These are phyloP conservation scores for Viridothelium virens DNA, from an alignment of 495 filamentous ascomycete species.

Conservation along the genomic window DNA sequence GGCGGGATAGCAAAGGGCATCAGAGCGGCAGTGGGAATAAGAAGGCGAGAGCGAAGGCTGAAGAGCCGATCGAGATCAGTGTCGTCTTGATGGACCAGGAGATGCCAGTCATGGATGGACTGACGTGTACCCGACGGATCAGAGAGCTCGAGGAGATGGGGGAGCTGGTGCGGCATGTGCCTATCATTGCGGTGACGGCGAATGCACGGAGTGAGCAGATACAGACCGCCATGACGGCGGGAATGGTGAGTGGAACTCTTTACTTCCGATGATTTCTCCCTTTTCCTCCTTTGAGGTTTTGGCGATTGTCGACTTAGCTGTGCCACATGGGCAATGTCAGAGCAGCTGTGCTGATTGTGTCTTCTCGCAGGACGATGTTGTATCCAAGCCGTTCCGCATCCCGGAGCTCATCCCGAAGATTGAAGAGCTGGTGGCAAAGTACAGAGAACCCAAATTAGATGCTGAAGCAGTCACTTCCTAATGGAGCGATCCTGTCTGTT, in stretches of 20 bases:
- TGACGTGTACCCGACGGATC: slow-evolving; percentile 59
- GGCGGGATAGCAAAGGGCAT: slow-evolving; percentile 17
- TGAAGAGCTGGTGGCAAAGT: slow-evolving; percentile 29
- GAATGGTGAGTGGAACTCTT: slow-evolving; percentile 49
- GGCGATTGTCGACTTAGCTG: not conserved
- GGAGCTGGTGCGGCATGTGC: slow-evolving; percentile 49
- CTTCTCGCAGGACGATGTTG: slow-evolving; percentile 57
- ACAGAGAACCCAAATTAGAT: not conserved
- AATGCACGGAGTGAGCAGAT: slow-evolving; percentile 66
- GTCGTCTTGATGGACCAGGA: slow-evolving; percentile 77
- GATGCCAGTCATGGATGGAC: slow-evolving; percentile 79
- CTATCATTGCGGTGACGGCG: slow-evolving; percentile 70
- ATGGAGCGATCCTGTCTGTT: not conserved
- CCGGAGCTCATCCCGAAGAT: slow-evolving; percentile 65
- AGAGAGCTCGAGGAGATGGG: slow-evolving; percentile 51
- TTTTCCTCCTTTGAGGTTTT: not conserved
- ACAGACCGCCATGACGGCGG: slow-evolving; percentile 53
- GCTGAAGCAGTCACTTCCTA: not conserved
- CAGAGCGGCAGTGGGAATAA: not conserved
- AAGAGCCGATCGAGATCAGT: slow-evolving; percentile 42
- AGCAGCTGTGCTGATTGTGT: not conserved
- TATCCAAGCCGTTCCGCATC: slow-evolving; percentile 74
- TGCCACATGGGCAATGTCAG: not conserved
- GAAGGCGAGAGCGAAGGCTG: slow-evolving; percentile 22
- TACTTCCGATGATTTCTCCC: not conserved